These are phyloP conservation scores for Sonneratia alba DNA, from an alignment of 345 rosid species.

Conservation along the genomic window DNA sequence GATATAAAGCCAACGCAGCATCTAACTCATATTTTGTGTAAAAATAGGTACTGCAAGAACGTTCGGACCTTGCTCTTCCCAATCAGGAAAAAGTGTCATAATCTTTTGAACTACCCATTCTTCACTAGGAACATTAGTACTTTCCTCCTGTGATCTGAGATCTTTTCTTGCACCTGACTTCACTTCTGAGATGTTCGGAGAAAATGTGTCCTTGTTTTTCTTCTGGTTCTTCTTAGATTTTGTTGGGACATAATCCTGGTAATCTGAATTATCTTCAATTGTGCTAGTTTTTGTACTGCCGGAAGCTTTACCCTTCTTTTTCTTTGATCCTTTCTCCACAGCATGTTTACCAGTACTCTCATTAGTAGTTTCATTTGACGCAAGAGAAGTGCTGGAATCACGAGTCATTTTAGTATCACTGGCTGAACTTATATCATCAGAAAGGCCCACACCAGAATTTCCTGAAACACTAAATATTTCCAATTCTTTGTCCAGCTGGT, in stretches of 20 bases:
- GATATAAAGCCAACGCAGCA: not conserved
- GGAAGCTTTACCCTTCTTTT: constrained; percentile 70
- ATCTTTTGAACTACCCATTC: constrained; percentile 73
- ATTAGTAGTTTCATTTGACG: constrained; percentile 34
- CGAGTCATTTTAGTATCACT: constrained; percentile 37
- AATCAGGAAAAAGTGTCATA: constrained; percentile 47
- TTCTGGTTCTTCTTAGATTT: constrained; percentile 85
- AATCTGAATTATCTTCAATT: constrained; percentile 45
- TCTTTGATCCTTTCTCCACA: constrained; percentile 60
- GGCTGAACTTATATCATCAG: constrained; percentile 22
- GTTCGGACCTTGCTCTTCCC: constrained; percentile 71
- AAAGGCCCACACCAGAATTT: constrained; percentile 23
- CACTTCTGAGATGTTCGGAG: constrained; percentile 38
- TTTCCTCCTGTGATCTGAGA: constrained; percentile 46
- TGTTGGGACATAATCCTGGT: constrained; percentile 45
- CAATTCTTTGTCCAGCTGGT: constrained; percentile 66
- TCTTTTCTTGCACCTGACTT: constrained; percentile 67
- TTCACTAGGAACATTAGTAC: constrained; percentile 51
- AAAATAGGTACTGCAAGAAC: not conserved
- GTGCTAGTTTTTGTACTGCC: constrained; percentile 35
- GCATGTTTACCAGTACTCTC: constrained; percentile 36
- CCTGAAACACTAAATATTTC: constrained; percentile 45
- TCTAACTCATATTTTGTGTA: not conserved
- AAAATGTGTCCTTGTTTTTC: constrained; percentile 63
- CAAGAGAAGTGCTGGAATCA: constrained; percentile 37